A percentile compares a stretch with the other conserved stretches of the same genome.
Evolutionary conservation across 345 rosid genomes (phyloP).

Genomic region (Geranium rotundifolium): DNA sequence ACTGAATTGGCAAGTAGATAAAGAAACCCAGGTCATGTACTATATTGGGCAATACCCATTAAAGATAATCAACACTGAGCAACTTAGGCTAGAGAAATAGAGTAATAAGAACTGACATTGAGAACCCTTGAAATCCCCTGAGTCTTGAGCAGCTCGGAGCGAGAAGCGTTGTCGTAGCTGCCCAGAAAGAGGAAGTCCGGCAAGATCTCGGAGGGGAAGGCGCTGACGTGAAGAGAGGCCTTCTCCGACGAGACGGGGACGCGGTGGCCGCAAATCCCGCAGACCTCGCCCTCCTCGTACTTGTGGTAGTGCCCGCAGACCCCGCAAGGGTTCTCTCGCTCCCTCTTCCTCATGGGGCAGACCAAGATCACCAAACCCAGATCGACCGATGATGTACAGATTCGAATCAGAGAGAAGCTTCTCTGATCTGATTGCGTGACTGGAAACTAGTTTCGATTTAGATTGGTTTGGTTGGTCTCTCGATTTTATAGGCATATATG

Average conservation of each 20-base stretch:
- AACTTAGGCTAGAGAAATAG: background rate
- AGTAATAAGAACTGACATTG: constrained; percentile 30
- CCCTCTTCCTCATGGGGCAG: constrained; percentile 78
- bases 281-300: constrained; percentile 96
- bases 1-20: too few species aligned
- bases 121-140: constrained; percentile 83
- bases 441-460: background rate
- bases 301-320: constrained; percentile 98
- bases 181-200: constrained; percentile 88
- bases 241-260: constrained; percentile 37
- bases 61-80: background rate
- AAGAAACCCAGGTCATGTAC: too few species aligned
- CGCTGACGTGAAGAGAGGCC: constrained; percentile 50
- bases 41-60: too few species aligned
- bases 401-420: background rate
- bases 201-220: constrained; percentile 85
- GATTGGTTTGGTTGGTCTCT: background rate
- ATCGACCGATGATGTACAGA: background rate
- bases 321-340: constrained; percentile 94
- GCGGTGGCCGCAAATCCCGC: constrained; percentile 92
- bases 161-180: constrained; percentile 96
- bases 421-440: background rate
- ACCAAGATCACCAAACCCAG: background rate
- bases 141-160: constrained; percentile 89
- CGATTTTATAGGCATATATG: too few species aligned